These are phyloP conservation scores for Fusarium denticulatum DNA, from an alignment of 2,329 filamentous ascomycete species.

Conservation along the genomic window DNA sequence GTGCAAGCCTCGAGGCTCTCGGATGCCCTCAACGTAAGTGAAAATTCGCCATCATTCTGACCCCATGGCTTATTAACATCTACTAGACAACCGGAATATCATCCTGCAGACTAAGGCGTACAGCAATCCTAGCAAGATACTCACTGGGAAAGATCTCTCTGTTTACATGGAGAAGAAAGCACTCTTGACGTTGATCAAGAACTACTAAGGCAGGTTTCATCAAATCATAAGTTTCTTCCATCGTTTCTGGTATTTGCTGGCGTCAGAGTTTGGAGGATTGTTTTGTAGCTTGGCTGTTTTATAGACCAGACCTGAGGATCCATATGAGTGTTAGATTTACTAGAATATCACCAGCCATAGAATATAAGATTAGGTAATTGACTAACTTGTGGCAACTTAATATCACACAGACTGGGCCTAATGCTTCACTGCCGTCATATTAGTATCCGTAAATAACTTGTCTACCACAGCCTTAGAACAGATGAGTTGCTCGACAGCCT, in stretches of 20 bases:
- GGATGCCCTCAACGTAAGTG: background rate
- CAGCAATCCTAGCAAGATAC: background rate
- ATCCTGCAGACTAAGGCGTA: background rate
- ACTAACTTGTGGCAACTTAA: background rate
- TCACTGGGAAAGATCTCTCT: background rate
- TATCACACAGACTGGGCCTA: fast-evolving
- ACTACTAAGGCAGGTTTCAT: background rate
- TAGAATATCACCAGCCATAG: fast-evolving
- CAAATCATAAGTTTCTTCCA: fast-evolving
- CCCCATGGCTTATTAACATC: fast-evolving
- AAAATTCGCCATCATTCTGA: fast-evolving
- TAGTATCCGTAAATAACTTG: fast-evolving
- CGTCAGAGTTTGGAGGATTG: fast-evolving
- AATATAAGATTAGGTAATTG: fast-evolving
- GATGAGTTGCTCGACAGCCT: background rate
- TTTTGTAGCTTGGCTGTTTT: fast-evolving
- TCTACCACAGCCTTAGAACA: fast-evolving
- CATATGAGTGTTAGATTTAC: fast-evolving
- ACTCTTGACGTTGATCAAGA: background rate
- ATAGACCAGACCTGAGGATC: fast-evolving
- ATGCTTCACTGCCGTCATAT: fast-evolving
- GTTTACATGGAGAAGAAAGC: background rate
- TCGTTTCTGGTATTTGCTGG: fast-evolving
- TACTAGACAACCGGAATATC: background rate
- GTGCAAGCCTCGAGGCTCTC: background rate